These are phyloP conservation scores for Metarhizium anisopliae DNA, from an alignment of 2,329 filamentous ascomycete genomes.

Conservation along the genomic window DNA sequence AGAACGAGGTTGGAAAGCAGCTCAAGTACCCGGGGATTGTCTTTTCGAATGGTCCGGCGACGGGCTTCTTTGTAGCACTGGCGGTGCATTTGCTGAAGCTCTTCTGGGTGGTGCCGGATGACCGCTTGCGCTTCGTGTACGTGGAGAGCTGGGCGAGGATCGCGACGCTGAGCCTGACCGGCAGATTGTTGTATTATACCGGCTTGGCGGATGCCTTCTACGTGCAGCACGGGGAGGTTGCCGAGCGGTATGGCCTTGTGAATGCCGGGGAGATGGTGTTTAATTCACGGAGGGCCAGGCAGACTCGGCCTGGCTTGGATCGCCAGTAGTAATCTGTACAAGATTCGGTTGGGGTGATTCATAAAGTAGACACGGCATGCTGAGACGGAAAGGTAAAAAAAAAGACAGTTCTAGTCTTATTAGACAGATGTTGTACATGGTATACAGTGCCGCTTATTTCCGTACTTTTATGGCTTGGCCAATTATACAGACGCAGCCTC, in stretches of 20 bases:
- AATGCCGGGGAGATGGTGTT: conserved; percentile 32
- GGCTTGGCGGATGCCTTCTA: conserved; percentile 67
- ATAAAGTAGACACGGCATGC: neutral
- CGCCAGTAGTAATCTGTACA: neutral
- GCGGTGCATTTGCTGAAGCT: conserved; percentile 40
- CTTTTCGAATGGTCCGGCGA: conserved; percentile 81
- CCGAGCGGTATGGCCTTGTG: conserved; percentile 31
- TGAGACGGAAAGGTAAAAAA: neutral
- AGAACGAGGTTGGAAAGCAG: conserved; percentile 11
- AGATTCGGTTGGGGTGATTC: neutral
- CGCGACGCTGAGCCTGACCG: conserved; percentile 73
- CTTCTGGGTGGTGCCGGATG: conserved; percentile 32
- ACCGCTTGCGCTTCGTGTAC: conserved; percentile 67
- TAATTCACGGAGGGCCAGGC: conserved; percentile 21
- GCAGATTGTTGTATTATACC: conserved; percentile 58
- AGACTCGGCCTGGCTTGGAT: neutral
- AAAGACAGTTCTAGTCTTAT: neutral
- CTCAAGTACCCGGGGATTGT: conserved; percentile 61
- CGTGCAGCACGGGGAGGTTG: conserved; percentile 69
- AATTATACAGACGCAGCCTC: conserved; percentile 7
- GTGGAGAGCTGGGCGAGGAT: conserved; percentile 91
- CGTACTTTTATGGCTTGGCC: neutral
- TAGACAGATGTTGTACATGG: conserved; percentile 13
- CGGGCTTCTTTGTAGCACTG: conserved; percentile 64
- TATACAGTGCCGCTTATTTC: conserved; percentile 9